These are phyloP conservation scores for Tephrocybe sp. DNA, from an alignment of 768 basidiomycete species.

Conservation along the genomic window DNA sequence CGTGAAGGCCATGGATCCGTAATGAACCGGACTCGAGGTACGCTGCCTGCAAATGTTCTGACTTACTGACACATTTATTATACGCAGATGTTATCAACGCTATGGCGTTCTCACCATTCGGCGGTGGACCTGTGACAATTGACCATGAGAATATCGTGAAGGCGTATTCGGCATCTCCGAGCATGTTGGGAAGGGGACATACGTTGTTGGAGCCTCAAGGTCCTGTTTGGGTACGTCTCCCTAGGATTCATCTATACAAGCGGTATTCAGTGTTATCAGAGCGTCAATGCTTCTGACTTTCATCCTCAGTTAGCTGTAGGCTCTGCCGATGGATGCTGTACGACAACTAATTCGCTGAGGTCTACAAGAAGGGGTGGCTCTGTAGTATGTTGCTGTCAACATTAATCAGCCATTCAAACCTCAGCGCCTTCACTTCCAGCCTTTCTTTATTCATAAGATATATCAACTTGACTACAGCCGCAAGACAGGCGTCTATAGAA, in stretches of 20 bases:
- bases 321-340: slow-evolving; percentile 80
- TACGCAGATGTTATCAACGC: slow-evolving; percentile 67
- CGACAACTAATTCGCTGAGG: slow-evolving; percentile 70
- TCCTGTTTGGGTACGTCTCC: slow-evolving; percentile 76
- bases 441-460: slow-evolving; percentile 76
- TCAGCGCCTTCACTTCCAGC: slow-evolving; percentile 37
- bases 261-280: slow-evolving; percentile 40
- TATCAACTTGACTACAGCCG: slow-evolving; percentile 89
- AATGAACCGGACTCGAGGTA: slow-evolving; percentile 79
- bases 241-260: not conserved
- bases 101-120: slow-evolving; percentile 65
- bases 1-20: slow-evolving; percentile 66
- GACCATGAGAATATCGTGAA: slow-evolving; percentile 86
- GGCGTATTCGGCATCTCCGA: slow-evolving; percentile 68
- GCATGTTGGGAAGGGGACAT: slow-evolving; percentile 74
- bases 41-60: not conserved
- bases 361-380: slow-evolving; percentile 69
- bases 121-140: slow-evolving; percentile 70
- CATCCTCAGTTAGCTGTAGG: slow-evolving; percentile 86
- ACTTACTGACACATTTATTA: not conserved
- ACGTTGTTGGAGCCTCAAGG: slow-evolving; percentile 72
- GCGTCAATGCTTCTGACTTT: slow-evolving; percentile 73
- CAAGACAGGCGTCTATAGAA: slow-evolving; percentile 70
- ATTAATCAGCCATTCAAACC: not conserved
- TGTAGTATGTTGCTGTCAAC: slow-evolving; percentile 49